phyloP scores from a whole-genome alignment of 1,284 basidiomycete genomes.

The Tilletiaria anomala region DNA sequence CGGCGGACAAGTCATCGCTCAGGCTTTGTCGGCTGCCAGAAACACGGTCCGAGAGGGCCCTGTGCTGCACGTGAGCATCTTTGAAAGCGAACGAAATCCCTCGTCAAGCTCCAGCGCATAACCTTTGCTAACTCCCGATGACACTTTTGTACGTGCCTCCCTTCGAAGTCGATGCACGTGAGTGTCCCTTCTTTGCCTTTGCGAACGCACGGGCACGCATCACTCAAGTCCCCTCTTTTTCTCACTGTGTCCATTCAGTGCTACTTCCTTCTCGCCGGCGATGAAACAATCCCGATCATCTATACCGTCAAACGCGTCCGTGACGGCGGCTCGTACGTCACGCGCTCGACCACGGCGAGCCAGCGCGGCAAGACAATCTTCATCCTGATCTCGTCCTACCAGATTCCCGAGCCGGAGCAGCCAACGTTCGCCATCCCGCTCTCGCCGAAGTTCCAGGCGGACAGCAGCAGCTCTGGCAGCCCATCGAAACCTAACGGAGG shows the following conservation, averaged over 20 bases:
- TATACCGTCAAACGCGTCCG: slow-evolving; percentile 29
- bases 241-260: slow-evolving; percentile 22
- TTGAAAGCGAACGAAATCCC: too few species aligned
- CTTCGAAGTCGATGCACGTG: slow-evolving; percentile 2
- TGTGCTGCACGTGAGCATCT: slow-evolving; percentile 20
- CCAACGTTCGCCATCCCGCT: slow-evolving; percentile 26
- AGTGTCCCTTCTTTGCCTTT: slow-evolving; percentile 1
- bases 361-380: slow-evolving; percentile 27
- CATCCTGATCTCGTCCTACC: slow-evolving; percentile 29
- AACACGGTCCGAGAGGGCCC: slow-evolving; percentile 21
- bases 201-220: not conserved
- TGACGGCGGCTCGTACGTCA: slow-evolving; percentile 33
- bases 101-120: too few species aligned
- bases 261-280: slow-evolving; percentile 31
- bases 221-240: not conserved
- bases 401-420: slow-evolving; percentile 25
- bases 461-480: not conserved
- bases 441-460: slow-evolving; percentile 5
- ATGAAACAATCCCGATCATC: slow-evolving; percentile 20
- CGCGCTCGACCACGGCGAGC: slow-evolving; percentile 25
- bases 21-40: slow-evolving; percentile 22
- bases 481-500: not conserved
- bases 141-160: slow-evolving; percentile 5
- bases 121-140: too few species aligned
- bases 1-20: slow-evolving; percentile 33